phyloP scores from a whole-genome alignment of 2,329 filamentous ascomycete species.

The Trematosphaeria pertusa region DNA sequence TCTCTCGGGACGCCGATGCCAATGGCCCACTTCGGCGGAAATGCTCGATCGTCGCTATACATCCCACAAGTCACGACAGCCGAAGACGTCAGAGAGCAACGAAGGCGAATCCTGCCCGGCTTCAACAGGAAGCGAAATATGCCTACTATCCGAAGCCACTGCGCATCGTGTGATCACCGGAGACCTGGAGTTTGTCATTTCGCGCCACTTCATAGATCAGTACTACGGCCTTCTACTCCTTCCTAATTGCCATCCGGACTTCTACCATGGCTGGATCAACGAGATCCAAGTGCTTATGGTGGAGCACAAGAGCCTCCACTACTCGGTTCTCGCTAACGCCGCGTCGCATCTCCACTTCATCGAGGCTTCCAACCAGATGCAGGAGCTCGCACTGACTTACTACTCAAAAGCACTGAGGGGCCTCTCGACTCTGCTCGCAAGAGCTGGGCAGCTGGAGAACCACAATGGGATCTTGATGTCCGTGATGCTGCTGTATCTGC shows the following conservation, averaged over 20 bases:
- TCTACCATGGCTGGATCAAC: conserved; percentile 36
- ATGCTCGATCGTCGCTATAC: conserved; percentile 22
- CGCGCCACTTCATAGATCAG: conserved; percentile 20
- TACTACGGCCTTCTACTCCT: conserved; percentile 29
- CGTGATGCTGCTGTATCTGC: conserved; percentile 22
- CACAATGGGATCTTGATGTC: conserved; percentile 20
- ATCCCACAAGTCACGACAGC: conserved; percentile 12
- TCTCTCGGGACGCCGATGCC: conserved; percentile 16
- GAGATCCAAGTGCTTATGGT: conserved; percentile 39
- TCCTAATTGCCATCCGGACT: conserved; percentile 38
- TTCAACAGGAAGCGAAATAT: too few species aligned
- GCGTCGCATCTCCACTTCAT: conserved; percentile 22
- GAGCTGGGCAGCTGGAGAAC: conserved; percentile 7
- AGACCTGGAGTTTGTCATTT: conserved; percentile 16
- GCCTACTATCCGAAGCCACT: conserved; percentile 11
- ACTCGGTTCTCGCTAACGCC: conserved; percentile 33
- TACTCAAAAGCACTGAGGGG: conserved; percentile 21
- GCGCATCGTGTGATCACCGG: conserved; percentile 3
- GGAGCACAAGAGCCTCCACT: conserved; percentile 33
- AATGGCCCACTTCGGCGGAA: conserved; percentile 16
- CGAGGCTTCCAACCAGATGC: conserved; percentile 13
- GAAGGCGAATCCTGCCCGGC: too few species aligned
- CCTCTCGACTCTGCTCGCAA: conserved; percentile 8
- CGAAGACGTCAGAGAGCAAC: conserved; percentile 10
- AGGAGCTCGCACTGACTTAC: conserved; percentile 16